Evolutionary conservation across 2,329 filamentous ascomycete species (phyloP), one percentile per base, ranked within the genome.

Genomic region (Orbilia quercus): DNA sequence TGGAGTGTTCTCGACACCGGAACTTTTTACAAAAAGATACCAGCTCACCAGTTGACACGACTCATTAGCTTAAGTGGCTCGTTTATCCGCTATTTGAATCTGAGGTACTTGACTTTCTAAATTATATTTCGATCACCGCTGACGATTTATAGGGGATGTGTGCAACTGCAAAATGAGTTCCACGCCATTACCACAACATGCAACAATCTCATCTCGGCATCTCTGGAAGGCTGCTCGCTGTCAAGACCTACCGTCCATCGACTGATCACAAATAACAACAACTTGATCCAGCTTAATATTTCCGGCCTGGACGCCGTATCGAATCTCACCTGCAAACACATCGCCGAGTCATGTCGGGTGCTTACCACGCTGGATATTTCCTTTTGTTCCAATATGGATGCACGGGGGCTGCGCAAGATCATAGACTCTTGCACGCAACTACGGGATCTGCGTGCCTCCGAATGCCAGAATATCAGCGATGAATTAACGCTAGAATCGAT

Each of bases 281-380:
- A 87, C 59, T 85, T 99, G 36, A 86, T 90, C n/a, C 89, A 92
- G 77, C 85, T 98, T 77, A 97, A 97, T 78, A 82, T 99, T 38
- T 91, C 91, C 1, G 93, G 92, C 0, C 84, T 98, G 74, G 83
- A 87, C 1, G 89, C 89, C 11, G 90, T 93, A 12, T 92, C 89
- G 28, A 96, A 96, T 79, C 87, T 87, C 20, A 91, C 91, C 0
- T 93, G 96, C 86, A 91, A 89, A 78, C 91, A 96, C 71, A 90
- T 99, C 71, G 89, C 91, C 0, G 85, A 90, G 59, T 89, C 89
- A 40, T 98, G 94, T 77, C 88, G 89, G 0, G 88, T 89, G 53
- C 84, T 99, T n/a, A 89, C 96, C 80, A 85, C 87, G 63, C 85
- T 98, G 76, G 96, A 97, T 78, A 87, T 98, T 18, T 96, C 92